A percentile compares a stretch with the other conserved stretches of the same genome.
Conservation (phyloP, 768 basidiomycete genomes). For the Trametes elegans region DNA sequence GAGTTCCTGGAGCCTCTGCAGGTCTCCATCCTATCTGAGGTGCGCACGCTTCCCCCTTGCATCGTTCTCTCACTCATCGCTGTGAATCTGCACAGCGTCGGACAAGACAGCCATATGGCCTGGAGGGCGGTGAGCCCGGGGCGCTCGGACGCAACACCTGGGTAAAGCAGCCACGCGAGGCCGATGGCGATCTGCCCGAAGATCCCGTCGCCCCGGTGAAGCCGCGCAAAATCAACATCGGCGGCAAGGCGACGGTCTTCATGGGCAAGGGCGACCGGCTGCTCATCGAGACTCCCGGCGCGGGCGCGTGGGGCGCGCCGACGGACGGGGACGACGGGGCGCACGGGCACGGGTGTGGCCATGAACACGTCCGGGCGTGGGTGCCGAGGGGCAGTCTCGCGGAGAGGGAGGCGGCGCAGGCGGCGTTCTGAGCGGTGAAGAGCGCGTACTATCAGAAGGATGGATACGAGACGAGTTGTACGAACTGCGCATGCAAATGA, state of each 20-base stretch:
- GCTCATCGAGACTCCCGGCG: conserved; percentile 86
- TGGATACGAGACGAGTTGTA: background rate
- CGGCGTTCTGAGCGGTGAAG: conserved; percentile 44
- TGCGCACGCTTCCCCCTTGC: conserved; percentile 25
- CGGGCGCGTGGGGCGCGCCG: conserved; percentile 75
- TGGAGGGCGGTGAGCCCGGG: conserved; percentile 76
- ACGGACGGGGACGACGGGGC: conserved; percentile 26
- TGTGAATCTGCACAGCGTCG: conserved; percentile 51
- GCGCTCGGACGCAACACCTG: conserved; percentile 82
- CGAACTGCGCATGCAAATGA: background rate
- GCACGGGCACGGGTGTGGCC: conserved; percentile 15
- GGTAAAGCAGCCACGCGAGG: conserved; percentile 66
- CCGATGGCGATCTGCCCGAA: conserved; percentile 64
- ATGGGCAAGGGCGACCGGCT: conserved; percentile 88
- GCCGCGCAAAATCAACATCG: conserved; percentile 75
- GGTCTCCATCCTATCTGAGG: conserved; percentile 88
- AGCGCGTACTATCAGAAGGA: background rate
- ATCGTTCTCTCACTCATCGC: background rate
- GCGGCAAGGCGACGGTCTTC: conserved; percentile 82
- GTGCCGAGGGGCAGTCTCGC: conserved; percentile 67
- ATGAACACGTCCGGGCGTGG: conserved; percentile 47
- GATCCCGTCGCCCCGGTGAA: conserved; percentile 22
- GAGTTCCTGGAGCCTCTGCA: conserved; percentile 81
- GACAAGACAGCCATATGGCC: conserved; percentile 82
- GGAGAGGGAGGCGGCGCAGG: conserved; percentile 48